These are phyloP conservation scores for Myxozyma sirexii DNA, from an alignment of 805 yeast species.

Conservation along the genomic window DNA sequence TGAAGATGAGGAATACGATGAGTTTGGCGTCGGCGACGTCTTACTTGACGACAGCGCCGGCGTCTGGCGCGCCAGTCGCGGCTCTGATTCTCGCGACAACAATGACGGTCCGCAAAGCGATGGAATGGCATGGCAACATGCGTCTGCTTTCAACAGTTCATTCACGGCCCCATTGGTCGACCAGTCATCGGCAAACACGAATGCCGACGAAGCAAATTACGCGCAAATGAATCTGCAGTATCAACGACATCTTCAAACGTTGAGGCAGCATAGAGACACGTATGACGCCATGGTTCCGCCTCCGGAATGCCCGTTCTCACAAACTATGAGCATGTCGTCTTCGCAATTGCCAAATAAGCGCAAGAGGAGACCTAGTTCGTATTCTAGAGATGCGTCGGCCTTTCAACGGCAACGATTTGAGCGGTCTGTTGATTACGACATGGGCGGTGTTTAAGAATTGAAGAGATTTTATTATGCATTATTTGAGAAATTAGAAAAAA, in stretches of 20 bases:
- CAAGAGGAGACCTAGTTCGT: conserved; percentile 7
- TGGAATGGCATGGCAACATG: conserved; percentile 1
- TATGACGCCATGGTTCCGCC: conserved; percentile 8
- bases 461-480: neutral
- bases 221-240: conserved; percentile 10
- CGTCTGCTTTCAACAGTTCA: neutral
- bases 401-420: neutral
- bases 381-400: neutral
- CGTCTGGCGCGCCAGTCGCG: conserved; percentile 9
- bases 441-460: neutral
- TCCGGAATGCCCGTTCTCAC: conserved; percentile 21
- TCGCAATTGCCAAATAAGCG: conserved; percentile 1
- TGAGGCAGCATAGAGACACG: neutral
- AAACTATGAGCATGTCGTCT: conserved; percentile 8
- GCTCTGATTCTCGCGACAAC: too few relatives aligned
- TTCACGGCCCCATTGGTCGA: conserved; percentile 2
- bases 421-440: neutral
- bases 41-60: conserved; percentile 23
- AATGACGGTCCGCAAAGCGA: too few relatives aligned
- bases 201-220: conserved; percentile 2
- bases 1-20: conserved; percentile 22
- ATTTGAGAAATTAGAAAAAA: neutral
- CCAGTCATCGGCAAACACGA: neutral
- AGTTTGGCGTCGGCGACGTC: conserved; percentile 21
- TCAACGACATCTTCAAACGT: conserved; percentile 11